Evolutionary conservation across 805 yeast species (phyloP), one percentile per base, ranked within the genome.

Genomic region (Metschnikowia lachancei): DNA sequence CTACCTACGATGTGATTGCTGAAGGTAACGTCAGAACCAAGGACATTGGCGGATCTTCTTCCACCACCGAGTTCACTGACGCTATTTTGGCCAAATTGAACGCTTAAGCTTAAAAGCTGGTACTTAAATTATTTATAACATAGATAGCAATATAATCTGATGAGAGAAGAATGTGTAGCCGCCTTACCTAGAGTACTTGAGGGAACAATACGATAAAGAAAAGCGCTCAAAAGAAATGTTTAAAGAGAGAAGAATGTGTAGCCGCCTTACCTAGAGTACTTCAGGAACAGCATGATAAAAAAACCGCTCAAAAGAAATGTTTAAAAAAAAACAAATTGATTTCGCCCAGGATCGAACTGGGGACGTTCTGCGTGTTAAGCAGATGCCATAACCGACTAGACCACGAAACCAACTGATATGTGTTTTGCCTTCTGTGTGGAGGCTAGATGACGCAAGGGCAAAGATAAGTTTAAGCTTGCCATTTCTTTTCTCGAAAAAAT

Each of bases 1-100:
- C 98, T 46, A 91, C 95, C 54, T 86, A 88, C 74, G 84, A 80
- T 57, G 97, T 90, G 52, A 79, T 94, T 57, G 87, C 88, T 56
- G 97, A 90, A 58, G 96, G 96, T 67, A 80, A 83, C 67, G 69
- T 77, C 52, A 82, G 87, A 62, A 92, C 99, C 57, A 79, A 79
- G 60, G 99, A 92, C 73, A 84, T 92, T 58, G 97, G 97, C 65
- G 99, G 99, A 63, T 63, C 77, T 58, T 77, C 88, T 61, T 74
- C 95, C 46, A 94, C 98, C 53, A 83, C 95, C 53, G 97, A 91
- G 72, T 92, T 92, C 77, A 92, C 99, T 58, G 80, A 84, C 58
- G 98, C 97, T 50, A 81, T 92, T 64, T 79, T 92, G 59, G 77
- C 78, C 51, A 84, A 85, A 72, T 80, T 89, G 62, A 67, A 69